Percentiles rank a stretch among this genome's conserved stretches.
phyloP scores from a whole-genome alignment of 1,284 basidiomycete genomes.

The Boletus sp. region DNA sequence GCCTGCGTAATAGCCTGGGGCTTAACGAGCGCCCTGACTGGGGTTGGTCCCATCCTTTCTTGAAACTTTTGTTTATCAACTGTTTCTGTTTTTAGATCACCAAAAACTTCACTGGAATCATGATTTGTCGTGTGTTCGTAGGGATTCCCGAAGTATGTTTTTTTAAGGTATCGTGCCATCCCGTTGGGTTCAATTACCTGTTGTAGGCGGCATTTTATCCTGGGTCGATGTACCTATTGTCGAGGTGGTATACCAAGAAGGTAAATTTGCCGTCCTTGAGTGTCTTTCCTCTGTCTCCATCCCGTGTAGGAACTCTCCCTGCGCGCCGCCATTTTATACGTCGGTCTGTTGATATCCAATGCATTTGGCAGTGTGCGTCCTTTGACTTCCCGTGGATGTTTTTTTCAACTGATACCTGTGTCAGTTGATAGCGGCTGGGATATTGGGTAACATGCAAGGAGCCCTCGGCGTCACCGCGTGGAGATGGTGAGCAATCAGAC shows the following conservation, averaged over 20 bases:
- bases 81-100: constrained; percentile 47
- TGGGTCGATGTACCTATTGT: constrained; percentile 62
- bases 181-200: neutral
- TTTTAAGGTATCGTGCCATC: no score
- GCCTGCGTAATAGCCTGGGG: constrained; percentile 64
- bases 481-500: constrained; percentile 54
- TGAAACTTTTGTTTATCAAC: neutral
- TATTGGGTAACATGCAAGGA: constrained; percentile 71
- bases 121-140: constrained; percentile 62
- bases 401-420: neutral
- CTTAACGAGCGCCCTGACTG: constrained; percentile 61
- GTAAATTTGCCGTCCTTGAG: constrained; percentile 31
- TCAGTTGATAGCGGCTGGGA: constrained; percentile 69
- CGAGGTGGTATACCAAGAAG: constrained; percentile 69
- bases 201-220: constrained; percentile 64
- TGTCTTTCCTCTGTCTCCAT: neutral
- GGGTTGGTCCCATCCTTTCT: constrained; percentile 43
- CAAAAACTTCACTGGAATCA: constrained; percentile 56
- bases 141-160: constrained; percentile 59
- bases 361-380: constrained; percentile 71
- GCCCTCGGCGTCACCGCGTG: constrained; percentile 68
- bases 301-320: constrained; percentile 62
- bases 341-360: constrained; percentile 71
- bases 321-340: constrained; percentile 70
- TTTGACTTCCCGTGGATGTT: constrained; percentile 13